Evolutionary conservation across 306 rosid genomes (phyloP).

Genomic region (Crotalaria pallida): DNA sequence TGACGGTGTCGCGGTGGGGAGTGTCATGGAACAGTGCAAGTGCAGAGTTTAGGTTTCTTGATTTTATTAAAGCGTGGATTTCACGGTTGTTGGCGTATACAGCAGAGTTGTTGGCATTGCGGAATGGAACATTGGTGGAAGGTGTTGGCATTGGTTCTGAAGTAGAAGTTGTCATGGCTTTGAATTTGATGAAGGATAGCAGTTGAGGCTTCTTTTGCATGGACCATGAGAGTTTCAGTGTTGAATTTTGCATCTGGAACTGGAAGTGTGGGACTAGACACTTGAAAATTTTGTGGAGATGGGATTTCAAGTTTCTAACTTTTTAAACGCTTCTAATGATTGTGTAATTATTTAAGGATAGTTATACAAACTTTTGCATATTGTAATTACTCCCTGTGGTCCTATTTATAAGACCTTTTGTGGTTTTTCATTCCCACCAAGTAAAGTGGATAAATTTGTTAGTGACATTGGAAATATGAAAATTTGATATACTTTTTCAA

Average conservation of each 20-base stretch:
- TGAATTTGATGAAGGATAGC: conserved; percentile 19
- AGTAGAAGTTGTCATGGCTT: conserved; percentile 18
- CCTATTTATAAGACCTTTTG: too few relatives aligned
- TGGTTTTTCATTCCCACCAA: too few relatives aligned
- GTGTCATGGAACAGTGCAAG: conserved; percentile 45
- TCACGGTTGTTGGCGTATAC: conserved; percentile 48
- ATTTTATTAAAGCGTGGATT: conserved; percentile 35
- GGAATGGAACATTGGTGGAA: conserved; percentile 3
- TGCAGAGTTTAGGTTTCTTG: conserved; percentile 41
- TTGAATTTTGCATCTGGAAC: conserved; percentile 19
- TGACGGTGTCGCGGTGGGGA: conserved; percentile 55
- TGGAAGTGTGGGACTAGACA: not conserved
- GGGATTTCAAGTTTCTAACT: not conserved
- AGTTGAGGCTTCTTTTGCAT: conserved; percentile 13
- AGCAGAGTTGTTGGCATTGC: not conserved
- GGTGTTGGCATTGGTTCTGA: not conserved
- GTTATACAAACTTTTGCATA: too few relatives aligned
- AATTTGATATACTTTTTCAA: too few relatives aligned
- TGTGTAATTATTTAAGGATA: too few relatives aligned
- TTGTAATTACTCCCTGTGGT: too few relatives aligned
- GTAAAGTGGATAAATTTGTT: too few relatives aligned
- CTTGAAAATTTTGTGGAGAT: not conserved
- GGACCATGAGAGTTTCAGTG: conserved; percentile 10
- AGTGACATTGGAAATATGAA: too few relatives aligned
- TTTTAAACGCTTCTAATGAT: too few relatives aligned